A percentile compares a stretch with the other conserved stretches of the same genome.
Conservation (phyloP, 2,329 filamentous ascomycete genomes). For the Exophiala aquamarina region DNA sequence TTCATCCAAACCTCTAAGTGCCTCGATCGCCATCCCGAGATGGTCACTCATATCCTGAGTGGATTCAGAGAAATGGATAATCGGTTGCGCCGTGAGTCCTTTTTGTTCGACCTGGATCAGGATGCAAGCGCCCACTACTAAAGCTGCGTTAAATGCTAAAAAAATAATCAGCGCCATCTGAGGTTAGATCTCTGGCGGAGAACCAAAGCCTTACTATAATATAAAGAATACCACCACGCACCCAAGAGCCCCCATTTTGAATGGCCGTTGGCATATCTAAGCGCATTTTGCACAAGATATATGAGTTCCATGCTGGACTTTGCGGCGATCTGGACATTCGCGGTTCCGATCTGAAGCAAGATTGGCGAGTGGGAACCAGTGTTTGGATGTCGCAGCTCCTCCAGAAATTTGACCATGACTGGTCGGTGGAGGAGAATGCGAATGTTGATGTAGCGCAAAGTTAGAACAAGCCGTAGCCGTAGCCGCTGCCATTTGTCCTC, state of each 20-base stretch:
- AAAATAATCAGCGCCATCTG: neutral
- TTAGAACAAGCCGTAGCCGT: constrained; percentile 41
- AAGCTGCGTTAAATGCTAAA: constrained; percentile 1
- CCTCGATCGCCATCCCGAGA: constrained; percentile 1
- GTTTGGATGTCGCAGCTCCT: constrained; percentile 2
- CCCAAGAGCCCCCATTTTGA: constrained; percentile 28
- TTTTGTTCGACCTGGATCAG: neutral
- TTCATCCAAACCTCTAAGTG: neutral
- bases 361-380: constrained; percentile 27
- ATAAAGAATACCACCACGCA: constrained; percentile 36
- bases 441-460: neutral
- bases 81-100: too few species aligned
- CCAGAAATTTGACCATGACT: constrained; percentile 1
- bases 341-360: constrained; percentile 34
- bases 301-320: constrained; percentile 35
- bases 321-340: constrained; percentile 35
- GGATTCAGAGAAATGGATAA: too few species aligned
- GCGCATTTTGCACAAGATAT: constrained; percentile 26
- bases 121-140: neutral
- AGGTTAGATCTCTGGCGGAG: too few species aligned
- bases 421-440: neutral
- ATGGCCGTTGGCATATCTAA: constrained; percentile 23
- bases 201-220: constrained; percentile 33
- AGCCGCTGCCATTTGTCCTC: neutral
- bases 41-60: neutral